Evolutionary conservation across 768 basidiomycete species (phyloP), one percentile per base, ranked within the genome.

Genomic region (Leccinum imitatum): DNA sequence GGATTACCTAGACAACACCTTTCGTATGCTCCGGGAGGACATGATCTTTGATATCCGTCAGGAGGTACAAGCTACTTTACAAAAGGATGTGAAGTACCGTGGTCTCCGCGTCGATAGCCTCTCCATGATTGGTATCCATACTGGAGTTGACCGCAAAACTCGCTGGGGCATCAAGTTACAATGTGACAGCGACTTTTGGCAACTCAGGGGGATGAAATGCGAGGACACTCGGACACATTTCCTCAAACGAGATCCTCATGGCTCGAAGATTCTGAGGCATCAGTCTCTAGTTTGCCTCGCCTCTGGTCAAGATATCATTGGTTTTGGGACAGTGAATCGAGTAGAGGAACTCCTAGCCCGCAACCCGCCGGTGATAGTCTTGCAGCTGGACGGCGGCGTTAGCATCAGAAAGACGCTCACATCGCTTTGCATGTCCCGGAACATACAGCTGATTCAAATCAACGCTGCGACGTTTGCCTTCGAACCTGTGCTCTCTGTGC

Each of bases 21-120:
- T 86, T 63, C 80, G 87, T 1, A 75, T 89, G 35, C 71, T 87
- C 14, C 71, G 88, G 1, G 88, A 89, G 62, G 87, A 86, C 57
- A 84, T 87, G 82, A 53, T 87, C 5, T 77, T 79, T 53, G 83
- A 85, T 53, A 76, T 86, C 53, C 77, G 78, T 10, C 82, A 87
- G 41, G 84, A 84, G 63, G 57, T 86, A 8, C 77, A 80, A 60
- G 74, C 79, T 7, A 74, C 68, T 0, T 57, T 73, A 3, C 71
- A 72, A 6, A 69, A 75, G 66, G 78, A 78, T 62, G 75, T 76
- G 0, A 65, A 71, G 19, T 64, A 73, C 55, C 74, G 79, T 8
- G 78, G 77, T 5, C 60, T 77, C 4, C 65, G 65, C 17, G 19
- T 39, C 31, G 64, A 77, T 9, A 70, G 69, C 1, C 60, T 85